These are phyloP conservation scores for Lipomyces yamanashiensis DNA, from an alignment of 805 yeast species.

Conservation along the genomic window DNA sequence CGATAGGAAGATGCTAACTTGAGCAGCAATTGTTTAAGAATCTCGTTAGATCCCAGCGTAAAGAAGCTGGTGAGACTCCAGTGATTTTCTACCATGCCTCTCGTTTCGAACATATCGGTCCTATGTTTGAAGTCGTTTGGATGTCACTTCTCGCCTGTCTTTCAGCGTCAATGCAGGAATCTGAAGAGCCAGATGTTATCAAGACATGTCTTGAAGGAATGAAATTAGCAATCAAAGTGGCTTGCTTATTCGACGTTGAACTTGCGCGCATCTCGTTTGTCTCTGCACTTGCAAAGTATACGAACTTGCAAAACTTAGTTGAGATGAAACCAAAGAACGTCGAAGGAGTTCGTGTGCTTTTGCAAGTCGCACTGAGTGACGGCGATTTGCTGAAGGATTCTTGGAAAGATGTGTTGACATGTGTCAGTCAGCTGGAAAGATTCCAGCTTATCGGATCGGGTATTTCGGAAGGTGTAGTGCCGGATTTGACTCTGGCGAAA, in stretches of 20 bases:
- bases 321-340: conserved; percentile 81
- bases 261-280: conserved; percentile 88
- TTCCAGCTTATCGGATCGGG: conserved; percentile 87
- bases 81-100: conserved; percentile 77
- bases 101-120: conserved; percentile 85
- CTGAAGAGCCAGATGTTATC: conserved; percentile 69
- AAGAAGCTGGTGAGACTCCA: conserved; percentile 44
- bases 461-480: conserved; percentile 77
- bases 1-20: background rate
- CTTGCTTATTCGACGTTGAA: conserved; percentile 81
- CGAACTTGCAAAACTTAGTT: conserved; percentile 75
- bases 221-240: conserved; percentile 76
- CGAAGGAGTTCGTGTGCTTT: conserved; percentile 72
- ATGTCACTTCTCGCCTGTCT: conserved; percentile 95
- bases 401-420: conserved; percentile 82
- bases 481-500: conserved; percentile 82
- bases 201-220: conserved; percentile 80
- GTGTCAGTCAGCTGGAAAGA: conserved; percentile 90
- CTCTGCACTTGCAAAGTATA: conserved; percentile 85
- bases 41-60: conserved; percentile 31
- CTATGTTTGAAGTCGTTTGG: conserved; percentile 94
- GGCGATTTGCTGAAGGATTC: conserved; percentile 75
- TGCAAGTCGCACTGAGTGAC: conserved; percentile 77
- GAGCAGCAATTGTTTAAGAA: conserved; percentile 26
- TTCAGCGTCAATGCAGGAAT: conserved; percentile 90